phyloP scores from a whole-genome alignment of 768 basidiomycete genomes.

The Fibroporia radiculosa region DNA sequence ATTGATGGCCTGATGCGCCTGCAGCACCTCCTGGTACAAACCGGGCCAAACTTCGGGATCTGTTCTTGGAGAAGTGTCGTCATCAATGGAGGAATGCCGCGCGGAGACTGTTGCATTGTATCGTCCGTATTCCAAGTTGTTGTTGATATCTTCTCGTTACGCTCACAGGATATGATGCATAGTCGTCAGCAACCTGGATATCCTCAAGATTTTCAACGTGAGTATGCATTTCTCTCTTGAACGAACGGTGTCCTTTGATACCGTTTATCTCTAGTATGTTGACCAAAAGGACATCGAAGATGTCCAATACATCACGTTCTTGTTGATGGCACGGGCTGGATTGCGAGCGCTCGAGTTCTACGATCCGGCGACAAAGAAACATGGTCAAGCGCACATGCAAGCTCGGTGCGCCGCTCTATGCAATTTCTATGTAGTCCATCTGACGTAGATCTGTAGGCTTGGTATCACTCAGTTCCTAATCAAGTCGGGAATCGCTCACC shows the following conservation, averaged over 20 bases:
- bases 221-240: slow-evolving; percentile 16
- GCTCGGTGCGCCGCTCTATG: slow-evolving; percentile 47
- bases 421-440: neutral
- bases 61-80: slow-evolving; percentile 80
- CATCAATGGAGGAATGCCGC: slow-evolving; percentile 90
- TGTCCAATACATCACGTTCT: slow-evolving; percentile 73
- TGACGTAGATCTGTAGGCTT: slow-evolving; percentile 35
- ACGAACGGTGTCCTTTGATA: too few species aligned
- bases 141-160: neutral
- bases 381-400: slow-evolving; percentile 89
- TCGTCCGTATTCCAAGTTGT: slow-evolving; percentile 43
- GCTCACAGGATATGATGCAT: neutral
- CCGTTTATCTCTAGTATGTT: slow-evolving; percentile 47
- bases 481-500: slow-evolving; percentile 54
- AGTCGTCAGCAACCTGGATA: slow-evolving; percentile 72
- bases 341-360: slow-evolving; percentile 76
- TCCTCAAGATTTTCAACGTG: slow-evolving; percentile 76
- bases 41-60: slow-evolving; percentile 79
- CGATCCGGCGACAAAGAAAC: slow-evolving; percentile 73
- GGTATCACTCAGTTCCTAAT: slow-evolving; percentile 81
- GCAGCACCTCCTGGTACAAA: slow-evolving; percentile 79
- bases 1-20: neutral
- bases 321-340: slow-evolving; percentile 82
- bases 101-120: slow-evolving; percentile 83
- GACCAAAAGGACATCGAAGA: slow-evolving; percentile 65